phyloP scores from a whole-genome alignment of 495 filamentous ascomycete genomes.

The Penicillium bialowiezense region DNA sequence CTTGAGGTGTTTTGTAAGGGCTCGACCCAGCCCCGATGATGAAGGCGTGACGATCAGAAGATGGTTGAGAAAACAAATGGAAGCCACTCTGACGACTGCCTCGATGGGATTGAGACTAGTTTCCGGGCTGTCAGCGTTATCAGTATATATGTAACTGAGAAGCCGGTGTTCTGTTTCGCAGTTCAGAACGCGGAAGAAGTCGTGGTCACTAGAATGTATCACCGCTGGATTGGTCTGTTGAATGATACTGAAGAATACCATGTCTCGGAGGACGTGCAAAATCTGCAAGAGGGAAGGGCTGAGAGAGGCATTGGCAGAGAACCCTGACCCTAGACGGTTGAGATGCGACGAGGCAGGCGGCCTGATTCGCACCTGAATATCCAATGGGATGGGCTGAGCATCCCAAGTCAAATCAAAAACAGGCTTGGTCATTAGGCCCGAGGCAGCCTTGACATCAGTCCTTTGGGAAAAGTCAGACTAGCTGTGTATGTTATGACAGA shows the following conservation, averaged over 20 bases:
- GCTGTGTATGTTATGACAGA: neutral
- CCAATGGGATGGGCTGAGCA: conserved; percentile 22
- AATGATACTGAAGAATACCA: conserved; percentile 24
- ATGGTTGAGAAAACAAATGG: conserved; percentile 32
- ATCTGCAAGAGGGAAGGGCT: conserved; percentile 22
- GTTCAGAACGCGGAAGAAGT: conserved; percentile 31
- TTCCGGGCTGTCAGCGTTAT: conserved; percentile 1
- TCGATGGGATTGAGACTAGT: conserved; percentile 25
- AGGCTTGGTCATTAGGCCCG: conserved; percentile 33
- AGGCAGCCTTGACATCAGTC: conserved; percentile 35
- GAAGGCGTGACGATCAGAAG: conserved; percentile 34
- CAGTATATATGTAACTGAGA: conserved; percentile 31
- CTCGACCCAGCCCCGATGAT: conserved; percentile 32
- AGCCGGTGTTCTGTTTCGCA: conserved; percentile 35
- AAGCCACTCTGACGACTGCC: conserved; percentile 27
- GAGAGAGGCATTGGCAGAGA: conserved; percentile 24
- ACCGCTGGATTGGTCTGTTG: conserved; percentile 10
- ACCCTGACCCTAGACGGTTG: conserved; percentile 22
- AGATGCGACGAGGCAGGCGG: conserved; percentile 24
- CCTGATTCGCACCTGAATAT: conserved; percentile 26
- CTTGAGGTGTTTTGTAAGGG: conserved; percentile 32
- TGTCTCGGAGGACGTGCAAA: conserved; percentile 23
- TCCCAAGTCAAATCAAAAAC: conserved; percentile 36
- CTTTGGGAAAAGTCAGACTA: conserved; percentile 6
- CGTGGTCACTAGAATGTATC: conserved; percentile 16